These are phyloP conservation scores for Cladorrhinum sp. DNA, from an alignment of 2,329 filamentous ascomycete species.

Conservation along the genomic window DNA sequence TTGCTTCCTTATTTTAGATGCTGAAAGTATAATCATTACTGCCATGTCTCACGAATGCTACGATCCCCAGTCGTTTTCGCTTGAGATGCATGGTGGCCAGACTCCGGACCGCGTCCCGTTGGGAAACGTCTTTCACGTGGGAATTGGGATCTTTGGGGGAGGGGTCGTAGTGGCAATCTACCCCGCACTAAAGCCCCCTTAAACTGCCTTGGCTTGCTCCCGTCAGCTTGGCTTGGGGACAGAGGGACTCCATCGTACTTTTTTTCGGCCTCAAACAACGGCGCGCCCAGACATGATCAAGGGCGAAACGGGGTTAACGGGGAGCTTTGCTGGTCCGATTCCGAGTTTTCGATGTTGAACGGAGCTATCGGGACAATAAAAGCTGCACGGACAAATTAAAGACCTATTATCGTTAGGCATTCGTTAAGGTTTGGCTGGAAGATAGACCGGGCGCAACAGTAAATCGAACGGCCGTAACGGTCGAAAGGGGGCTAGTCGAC, in stretches of 20 bases:
- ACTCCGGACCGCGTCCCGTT: background rate
- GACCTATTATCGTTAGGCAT: background rate
- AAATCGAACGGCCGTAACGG: background rate
- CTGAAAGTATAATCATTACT: too few relatives aligned
- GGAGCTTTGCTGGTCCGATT: background rate
- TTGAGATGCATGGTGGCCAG: background rate
- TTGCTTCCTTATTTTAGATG: too few relatives aligned
- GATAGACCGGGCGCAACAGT: background rate
- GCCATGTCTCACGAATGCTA: too few relatives aligned
- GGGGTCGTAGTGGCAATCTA: background rate
- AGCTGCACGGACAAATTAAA: background rate
- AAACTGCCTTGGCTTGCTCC: background rate
- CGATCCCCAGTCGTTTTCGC: too few relatives aligned
- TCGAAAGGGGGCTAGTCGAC: background rate
- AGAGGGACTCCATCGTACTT: background rate
- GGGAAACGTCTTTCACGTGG: background rate
- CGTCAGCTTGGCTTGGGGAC: background rate
- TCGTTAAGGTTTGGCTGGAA: background rate
- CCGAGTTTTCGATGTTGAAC: background rate
- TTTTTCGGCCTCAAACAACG: background rate
- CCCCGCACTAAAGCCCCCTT: background rate
- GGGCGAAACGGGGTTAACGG: background rate
- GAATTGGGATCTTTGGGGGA: background rate
- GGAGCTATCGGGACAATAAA: background rate
- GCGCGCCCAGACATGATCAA: background rate